Evolutionary conservation across 495 filamentous ascomycete species (phyloP), one percentile per base, ranked within the genome.

Genomic region (Hyaloscypha hepaticicola): DNA sequence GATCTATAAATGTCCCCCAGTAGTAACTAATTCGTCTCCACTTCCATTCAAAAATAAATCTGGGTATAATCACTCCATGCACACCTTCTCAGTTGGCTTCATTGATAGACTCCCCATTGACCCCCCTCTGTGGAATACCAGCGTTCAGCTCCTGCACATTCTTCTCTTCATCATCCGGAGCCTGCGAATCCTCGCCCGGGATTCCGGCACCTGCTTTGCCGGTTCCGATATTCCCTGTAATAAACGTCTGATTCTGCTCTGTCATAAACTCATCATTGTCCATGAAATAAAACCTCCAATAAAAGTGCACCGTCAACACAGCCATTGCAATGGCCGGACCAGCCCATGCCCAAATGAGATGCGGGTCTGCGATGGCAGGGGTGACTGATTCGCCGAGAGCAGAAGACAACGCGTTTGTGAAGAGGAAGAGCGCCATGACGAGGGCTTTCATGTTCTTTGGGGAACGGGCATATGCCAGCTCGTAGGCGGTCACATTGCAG

Each of bases 401-500:
- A 27, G 80, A 85, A 48, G 80, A 82, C 58, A 88, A 72, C 29
- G 80, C 82, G 52, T 70, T 80, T 61, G 80, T 81, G 68, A 87
- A 78, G 19, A 89, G 76, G 70, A 82, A 87, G 55, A 90, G 69
- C 8, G 81, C 78, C 70, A 83, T 78, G 41, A 91, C 84, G 31
- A 90, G 78, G 19, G 80, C 82, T 68, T 84, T 84, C 89, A 91
- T 92, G 68, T 80, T 83, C 38, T 82, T 76, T 4, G 89, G 88
- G 0, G 88, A 82, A 25, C 86, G 83, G 19, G 88, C 83, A 75
- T 88, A 92, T 16, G 88, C 88, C 65, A 90, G 83, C 69, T 87
- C 88, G 66, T 88, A 85, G 1, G 82, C 85, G 0, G 88, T 90
- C 25, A 90, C 86, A 51, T 85, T 87, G 66, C 83, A 81, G 70